A percentile compares a stretch with the other conserved stretches of the same genome.
These are phyloP conservation scores for Diphasiastrum complanatum DNA, from an alignment of 83 land plant species.

Conservation along the genomic window DNA sequence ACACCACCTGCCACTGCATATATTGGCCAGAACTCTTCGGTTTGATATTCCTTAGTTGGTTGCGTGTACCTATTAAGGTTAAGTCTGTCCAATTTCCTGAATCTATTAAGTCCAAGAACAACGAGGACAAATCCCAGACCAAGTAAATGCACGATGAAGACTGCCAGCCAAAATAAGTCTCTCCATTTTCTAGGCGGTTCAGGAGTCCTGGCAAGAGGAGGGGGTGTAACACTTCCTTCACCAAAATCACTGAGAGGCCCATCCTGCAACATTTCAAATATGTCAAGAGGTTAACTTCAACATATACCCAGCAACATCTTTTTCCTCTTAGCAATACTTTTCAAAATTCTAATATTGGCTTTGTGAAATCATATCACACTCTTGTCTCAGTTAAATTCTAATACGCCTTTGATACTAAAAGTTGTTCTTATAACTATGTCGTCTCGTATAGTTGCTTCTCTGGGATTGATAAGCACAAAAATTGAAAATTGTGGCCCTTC, in stretches of 20 bases:
- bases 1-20: constrained; percentile 67
- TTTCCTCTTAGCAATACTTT: no score
- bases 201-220: constrained; percentile 28
- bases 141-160: constrained; percentile 59
- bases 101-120: constrained; percentile 30
- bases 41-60: constrained; percentile 20
- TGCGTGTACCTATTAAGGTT: constrained; percentile 46
- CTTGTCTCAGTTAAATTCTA: no score
- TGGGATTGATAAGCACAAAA: no score
- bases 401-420: no score
- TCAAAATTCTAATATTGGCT: no score
- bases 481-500: no score
- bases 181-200: constrained; percentile 57
- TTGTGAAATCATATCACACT: no score
- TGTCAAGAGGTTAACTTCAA: no score
- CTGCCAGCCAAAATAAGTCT: constrained; percentile 73
- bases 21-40: constrained; percentile 76
- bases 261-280: constrained; percentile 43
- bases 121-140: constrained; percentile 53
- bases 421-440: no score
- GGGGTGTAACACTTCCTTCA: constrained; percentile 34
- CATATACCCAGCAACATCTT: no score
- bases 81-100: constrained; percentile 44
- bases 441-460: no score
- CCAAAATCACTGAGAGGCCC: constrained; percentile 24